Evolutionary conservation across 441 rosid genomes (phyloP).

Genomic region (Mallotus repandus): DNA sequence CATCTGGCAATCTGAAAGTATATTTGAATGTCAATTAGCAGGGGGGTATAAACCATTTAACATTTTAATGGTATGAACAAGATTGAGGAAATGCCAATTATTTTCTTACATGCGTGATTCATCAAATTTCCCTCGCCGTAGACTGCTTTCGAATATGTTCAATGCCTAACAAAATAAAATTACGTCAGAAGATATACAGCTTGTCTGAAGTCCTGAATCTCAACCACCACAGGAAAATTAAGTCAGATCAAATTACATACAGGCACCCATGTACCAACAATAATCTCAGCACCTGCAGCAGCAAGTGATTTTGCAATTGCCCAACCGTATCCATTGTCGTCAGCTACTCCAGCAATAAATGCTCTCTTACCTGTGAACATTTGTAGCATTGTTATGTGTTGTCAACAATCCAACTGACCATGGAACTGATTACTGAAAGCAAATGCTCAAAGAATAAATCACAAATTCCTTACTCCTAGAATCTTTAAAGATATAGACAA

Average conservation of each 20-base stretch:
- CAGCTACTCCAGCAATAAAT: slow-evolving; percentile 96
- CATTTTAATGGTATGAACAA: background rate
- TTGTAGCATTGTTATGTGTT: background rate
- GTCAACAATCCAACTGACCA: background rate
- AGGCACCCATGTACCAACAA: slow-evolving; percentile 99
- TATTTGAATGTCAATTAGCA: slow-evolving; percentile 6
- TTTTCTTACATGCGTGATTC: slow-evolving; percentile 68
- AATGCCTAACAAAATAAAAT: slow-evolving; percentile 51
- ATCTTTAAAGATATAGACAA: background rate
- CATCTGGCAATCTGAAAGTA: slow-evolving; percentile 72
- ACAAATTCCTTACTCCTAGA: background rate
- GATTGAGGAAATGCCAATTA: background rate
- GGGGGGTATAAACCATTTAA: background rate
- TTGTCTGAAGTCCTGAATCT: slow-evolving; percentile 4
- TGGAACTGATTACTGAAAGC: background rate
- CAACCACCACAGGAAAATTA: background rate
- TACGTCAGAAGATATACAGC: background rate
- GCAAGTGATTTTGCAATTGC: slow-evolving; percentile 98
- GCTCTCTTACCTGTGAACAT: slow-evolving; percentile 69
- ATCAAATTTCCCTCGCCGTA: slow-evolving; percentile 80
- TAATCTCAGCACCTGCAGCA: slow-evolving; percentile 95
- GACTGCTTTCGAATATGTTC: slow-evolving; percentile 74
- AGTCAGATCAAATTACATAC: slow-evolving; percentile 44
- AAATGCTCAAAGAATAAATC: background rate
- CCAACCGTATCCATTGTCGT: slow-evolving; percentile 99